A percentile compares a stretch with the other conserved stretches of the same genome.
phyloP scores from a whole-genome alignment of 768 basidiomycete genomes.

The Mycena sanguinolenta region DNA sequence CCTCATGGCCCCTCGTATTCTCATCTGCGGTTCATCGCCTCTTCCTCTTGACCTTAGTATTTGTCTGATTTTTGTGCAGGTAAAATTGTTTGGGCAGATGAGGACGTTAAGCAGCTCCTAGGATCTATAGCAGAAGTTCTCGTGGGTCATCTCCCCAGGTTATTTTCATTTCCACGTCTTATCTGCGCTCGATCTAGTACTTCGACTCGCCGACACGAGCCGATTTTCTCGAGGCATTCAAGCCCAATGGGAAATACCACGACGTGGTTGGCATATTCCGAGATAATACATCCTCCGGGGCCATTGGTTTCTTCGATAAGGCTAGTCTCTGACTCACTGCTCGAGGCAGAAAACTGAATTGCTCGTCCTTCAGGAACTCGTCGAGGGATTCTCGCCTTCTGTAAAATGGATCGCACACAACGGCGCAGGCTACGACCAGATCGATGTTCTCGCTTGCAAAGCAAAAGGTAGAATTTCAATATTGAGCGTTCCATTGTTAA shows the following conservation, averaged over 20 bases:
- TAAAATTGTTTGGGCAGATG: constrained; percentile 84
- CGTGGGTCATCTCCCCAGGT: constrained; percentile 60
- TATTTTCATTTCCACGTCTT: constrained; percentile 42
- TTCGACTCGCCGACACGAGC: constrained; percentile 73
- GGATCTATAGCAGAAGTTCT: constrained; percentile 79
- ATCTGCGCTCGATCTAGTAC: constrained; percentile 50
- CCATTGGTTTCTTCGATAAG: constrained; percentile 84
- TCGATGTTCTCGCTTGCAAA: constrained; percentile 83
- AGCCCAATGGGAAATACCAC: constrained; percentile 79
- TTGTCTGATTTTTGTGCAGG: constrained; percentile 53
- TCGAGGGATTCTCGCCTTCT: constrained; percentile 72
- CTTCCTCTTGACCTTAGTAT: neutral
- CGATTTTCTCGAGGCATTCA: constrained; percentile 76
- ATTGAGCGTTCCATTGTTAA: neutral
- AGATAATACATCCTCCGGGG: constrained; percentile 73
- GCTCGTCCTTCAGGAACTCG: constrained; percentile 82
- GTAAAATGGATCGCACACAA: constrained; percentile 94
- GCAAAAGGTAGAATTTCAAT: constrained; percentile 70
- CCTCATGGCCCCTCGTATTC: constrained; percentile 45
- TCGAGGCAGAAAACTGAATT: constrained; percentile 61
- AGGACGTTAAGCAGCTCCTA: constrained; percentile 77
- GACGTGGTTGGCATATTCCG: constrained; percentile 84
- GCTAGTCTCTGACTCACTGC: neutral
- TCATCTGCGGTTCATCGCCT: constrained; percentile 44
- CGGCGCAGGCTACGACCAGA: constrained; percentile 93